phyloP scores from a whole-genome alignment of 2,329 filamentous ascomycete species.

The Aspergillus cejpii region DNA sequence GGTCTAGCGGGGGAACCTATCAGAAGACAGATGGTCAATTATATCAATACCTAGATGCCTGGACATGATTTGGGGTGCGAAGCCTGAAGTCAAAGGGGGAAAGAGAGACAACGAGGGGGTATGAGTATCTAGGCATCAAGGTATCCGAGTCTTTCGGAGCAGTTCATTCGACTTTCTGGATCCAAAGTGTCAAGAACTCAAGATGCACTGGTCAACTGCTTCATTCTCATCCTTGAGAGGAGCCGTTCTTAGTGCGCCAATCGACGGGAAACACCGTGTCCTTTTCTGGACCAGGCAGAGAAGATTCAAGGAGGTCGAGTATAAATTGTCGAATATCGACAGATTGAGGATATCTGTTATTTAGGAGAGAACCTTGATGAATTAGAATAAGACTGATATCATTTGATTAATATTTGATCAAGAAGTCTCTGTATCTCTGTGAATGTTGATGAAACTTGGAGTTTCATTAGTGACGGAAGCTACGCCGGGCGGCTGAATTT shows the following conservation, averaged over 20 bases:
- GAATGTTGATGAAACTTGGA: background rate
- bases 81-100: slow-evolving; percentile 1
- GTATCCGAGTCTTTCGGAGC: background rate
- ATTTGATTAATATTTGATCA: background rate
- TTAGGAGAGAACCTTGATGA: background rate
- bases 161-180: background rate
- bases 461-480: slow-evolving; percentile 31
- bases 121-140: background rate
- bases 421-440: background rate
- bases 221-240: background rate
- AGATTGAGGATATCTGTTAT: background rate
- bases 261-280: slow-evolving; percentile 27
- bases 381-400: background rate
- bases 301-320: slow-evolving; percentile 1
- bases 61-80: slow-evolving; percentile 2
- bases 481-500: slow-evolving; percentile 35
- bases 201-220: background rate
- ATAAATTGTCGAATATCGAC: background rate
- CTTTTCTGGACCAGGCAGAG: slow-evolving; percentile 15
- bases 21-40: slow-evolving; percentile 2
- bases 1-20: slow-evolving; percentile 14
- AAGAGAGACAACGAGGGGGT: background rate
- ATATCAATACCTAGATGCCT: background rate
- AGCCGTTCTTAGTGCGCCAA: background rate
- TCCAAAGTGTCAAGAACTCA: background rate